Evolutionary conservation across 2,329 filamentous ascomycete genomes (phyloP).

Genomic region (Exophiala phaeomuriformis): DNA sequence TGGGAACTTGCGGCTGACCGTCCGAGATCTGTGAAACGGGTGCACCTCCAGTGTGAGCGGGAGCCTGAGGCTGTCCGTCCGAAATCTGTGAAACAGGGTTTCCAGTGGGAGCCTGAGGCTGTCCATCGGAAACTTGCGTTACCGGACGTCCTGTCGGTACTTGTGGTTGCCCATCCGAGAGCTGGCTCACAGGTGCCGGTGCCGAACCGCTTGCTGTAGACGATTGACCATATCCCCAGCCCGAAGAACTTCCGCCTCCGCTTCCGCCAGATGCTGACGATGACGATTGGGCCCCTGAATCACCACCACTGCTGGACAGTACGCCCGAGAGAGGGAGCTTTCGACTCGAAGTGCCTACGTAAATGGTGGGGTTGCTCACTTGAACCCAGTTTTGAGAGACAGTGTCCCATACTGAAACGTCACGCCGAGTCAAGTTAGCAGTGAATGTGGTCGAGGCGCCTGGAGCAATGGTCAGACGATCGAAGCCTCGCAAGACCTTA

Average conservation of each 20-base stretch:
- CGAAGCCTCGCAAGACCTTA: constrained; percentile 68
- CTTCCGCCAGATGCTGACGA: constrained; percentile 1
- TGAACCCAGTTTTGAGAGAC: constrained; percentile 76
- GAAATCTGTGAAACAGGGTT: no score
- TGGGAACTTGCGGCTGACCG: constrained; percentile 13
- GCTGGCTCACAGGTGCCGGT: no score
- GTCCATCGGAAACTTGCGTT: no score
- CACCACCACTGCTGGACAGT: constrained; percentile 27
- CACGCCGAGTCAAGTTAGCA: constrained; percentile 65
- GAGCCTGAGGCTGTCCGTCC: no score
- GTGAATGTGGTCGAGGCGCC: constrained; percentile 62
- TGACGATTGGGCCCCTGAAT: neutral
- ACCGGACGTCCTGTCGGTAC: no score
- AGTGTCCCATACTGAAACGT: constrained; percentile 81
- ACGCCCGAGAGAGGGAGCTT: constrained; percentile 45
- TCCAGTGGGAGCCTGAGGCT: no score
- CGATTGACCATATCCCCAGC: no score
- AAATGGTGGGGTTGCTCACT: constrained; percentile 47
- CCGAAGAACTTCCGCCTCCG: neutral
- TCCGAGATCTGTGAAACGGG: constrained; percentile 17
- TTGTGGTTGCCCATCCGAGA: no score
- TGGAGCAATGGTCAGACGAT: constrained; percentile 63
- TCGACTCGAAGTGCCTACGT: constrained; percentile 53
- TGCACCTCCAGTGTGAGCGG: no score
- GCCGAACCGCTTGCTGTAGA: no score